These are phyloP conservation scores for Nannizziopsis arthrosporioides DNA, from an alignment of 2,329 filamentous ascomycete species.

Conservation along the genomic window DNA sequence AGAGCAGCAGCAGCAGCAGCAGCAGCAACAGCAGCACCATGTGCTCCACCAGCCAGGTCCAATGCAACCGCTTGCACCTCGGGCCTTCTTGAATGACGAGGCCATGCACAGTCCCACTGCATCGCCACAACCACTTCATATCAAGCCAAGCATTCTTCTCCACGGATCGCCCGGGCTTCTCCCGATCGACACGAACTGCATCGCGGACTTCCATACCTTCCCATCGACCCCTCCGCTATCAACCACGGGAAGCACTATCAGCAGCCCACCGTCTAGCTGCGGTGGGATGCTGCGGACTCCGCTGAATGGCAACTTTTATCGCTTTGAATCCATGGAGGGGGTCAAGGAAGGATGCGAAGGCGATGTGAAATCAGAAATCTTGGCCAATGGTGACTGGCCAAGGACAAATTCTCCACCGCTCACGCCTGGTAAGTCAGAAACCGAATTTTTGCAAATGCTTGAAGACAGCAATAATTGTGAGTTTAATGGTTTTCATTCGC, in stretches of 20 bases:
- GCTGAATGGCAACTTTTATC: slow-evolving; percentile 63
- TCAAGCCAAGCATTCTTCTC: slow-evolving; percentile 62
- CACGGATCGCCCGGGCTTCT: slow-evolving; percentile 43
- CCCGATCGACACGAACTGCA: slow-evolving; percentile 64
- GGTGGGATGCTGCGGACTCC: slow-evolving; percentile 67
- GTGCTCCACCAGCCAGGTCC: slow-evolving; percentile 9
- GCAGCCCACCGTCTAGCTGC: slow-evolving; percentile 66
- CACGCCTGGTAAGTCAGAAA: slow-evolving; percentile 65
- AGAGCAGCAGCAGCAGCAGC: slow-evolving; percentile 1
- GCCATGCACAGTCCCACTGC: slow-evolving; percentile 61
- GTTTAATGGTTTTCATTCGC: neutral
- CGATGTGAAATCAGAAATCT: slow-evolving; percentile 58
- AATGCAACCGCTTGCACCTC: slow-evolving; percentile 12
- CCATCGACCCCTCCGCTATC: slow-evolving; percentile 82
- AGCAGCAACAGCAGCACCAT: slow-evolving; percentile 3
- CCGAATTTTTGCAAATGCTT: neutral
- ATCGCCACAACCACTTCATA: slow-evolving; percentile 60
- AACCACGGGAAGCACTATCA: slow-evolving; percentile 68
- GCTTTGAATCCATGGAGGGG: slow-evolving; percentile 54
- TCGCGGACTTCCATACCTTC: slow-evolving; percentile 56
- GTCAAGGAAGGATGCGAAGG: slow-evolving; percentile 61
- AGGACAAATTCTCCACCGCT: slow-evolving; percentile 69
- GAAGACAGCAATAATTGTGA: neutral
- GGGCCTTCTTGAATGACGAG: slow-evolving; percentile 43
- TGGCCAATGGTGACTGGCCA: slow-evolving; percentile 64